Evolutionary conservation across 2,329 filamentous ascomycete genomes (phyloP).

Genomic region (Aspergillus sp.): DNA sequence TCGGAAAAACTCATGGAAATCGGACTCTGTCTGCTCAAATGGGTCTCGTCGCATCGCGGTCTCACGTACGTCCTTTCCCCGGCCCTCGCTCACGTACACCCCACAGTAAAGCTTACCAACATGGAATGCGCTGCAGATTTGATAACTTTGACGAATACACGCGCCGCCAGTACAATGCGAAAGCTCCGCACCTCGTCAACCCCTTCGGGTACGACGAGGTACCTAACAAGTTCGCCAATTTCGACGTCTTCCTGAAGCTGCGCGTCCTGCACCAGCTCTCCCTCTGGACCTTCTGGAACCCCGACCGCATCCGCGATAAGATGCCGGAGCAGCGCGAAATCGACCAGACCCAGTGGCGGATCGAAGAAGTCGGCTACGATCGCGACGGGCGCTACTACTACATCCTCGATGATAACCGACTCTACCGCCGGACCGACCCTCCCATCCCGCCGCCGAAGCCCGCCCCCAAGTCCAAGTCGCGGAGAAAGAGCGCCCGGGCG

Average conservation of each 20-base stretch:
- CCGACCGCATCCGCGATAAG: constrained; percentile 80
- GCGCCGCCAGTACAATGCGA: constrained; percentile 81
- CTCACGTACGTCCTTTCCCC: constrained; percentile 66
- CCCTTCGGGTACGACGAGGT: constrained; percentile 79
- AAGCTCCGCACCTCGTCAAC: constrained; percentile 69
- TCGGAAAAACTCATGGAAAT: constrained; percentile 77
- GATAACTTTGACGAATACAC: constrained; percentile 94
- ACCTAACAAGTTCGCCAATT: constrained; percentile 72
- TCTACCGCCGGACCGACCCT: constrained; percentile 84
- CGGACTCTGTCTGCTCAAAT: constrained; percentile 84
- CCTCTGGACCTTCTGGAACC: constrained; percentile 82
- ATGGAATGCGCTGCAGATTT: constrained; percentile 50
- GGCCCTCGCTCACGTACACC: neutral
- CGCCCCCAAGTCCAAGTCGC: constrained; percentile 59
- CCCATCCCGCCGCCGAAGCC: constrained; percentile 55
- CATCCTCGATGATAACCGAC: constrained; percentile 87
- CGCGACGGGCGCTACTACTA: constrained; percentile 82
- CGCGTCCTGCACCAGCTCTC: constrained; percentile 81
- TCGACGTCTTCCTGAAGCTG: constrained; percentile 80
- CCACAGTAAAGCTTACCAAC: constrained; percentile 8
- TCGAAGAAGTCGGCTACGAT: constrained; percentile 70
- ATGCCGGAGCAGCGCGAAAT: constrained; percentile 79
- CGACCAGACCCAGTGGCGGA: constrained; percentile 73
- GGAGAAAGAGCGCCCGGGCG: constrained; percentile 64
- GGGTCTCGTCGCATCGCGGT: constrained; percentile 88